Base-by-base conservation (phyloP, 2,329 filamentous ascomycete species). In the Talaromyces amestolkiae region DNA sequence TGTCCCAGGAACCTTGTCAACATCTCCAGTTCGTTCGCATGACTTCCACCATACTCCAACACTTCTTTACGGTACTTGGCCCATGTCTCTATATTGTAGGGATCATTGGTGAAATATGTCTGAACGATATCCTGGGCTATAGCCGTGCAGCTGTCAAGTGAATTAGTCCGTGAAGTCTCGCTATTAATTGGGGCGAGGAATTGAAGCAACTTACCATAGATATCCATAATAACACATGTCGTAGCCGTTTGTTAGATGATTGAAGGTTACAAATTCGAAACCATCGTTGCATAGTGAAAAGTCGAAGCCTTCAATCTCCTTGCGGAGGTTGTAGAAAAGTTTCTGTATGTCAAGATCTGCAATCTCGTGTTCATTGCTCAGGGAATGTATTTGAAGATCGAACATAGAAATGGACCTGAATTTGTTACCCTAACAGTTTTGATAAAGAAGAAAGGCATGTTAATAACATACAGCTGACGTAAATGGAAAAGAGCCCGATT, bases 211-310 rank as follows among this genome's bases (percentile, higher is more conserved):
- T 37, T 15, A 49, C 49, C 49, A 53, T 31, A 53, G 17, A 53
- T 53, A 53, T 24, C 49, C 49, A 17, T 53, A 53, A n/a, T 53
- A 53, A 53, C 49, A 53, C 24, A 53, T 33, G 5, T 53, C 49
- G 15, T 53, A 53, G 3, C 27, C 49, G 7, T 31, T 49, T 8
- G 27, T 53, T 4, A 53, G 27, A n/a, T 53, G 49, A 8, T 53
- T 33, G 17, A 53, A 49, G 5, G 49, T 53, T 33, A n/a, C 49
- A 8, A 53, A 53, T 53, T 53, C 49, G 27, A 27, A 49, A 11
- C 45, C 45, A 49, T 49, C 22, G 9, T 27, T 49, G 22, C 45
- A 53, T 2, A 9, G 6, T 1, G 49, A 31, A n/a, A 33, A 53
- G 24, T 53, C 49, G 8, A 33, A n/a, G 7, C 49, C 24, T 11